Evolutionary conservation across 139 green algal genomes (phyloP).

Genomic region (Tetradesmus lagerheimii): DNA sequence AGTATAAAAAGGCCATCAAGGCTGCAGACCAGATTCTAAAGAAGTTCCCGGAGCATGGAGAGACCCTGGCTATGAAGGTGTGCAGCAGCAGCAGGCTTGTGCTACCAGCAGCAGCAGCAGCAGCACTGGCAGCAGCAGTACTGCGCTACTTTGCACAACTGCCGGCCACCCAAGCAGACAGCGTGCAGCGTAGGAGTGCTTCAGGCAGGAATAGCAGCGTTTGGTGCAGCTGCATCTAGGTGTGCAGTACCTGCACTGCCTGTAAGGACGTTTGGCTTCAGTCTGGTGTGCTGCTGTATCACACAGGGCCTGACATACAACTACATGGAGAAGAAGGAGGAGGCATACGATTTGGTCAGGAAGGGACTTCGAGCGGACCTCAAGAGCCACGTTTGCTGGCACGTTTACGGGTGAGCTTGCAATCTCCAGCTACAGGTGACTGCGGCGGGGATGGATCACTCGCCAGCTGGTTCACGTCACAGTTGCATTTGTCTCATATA

Average conservation of each 20-base stretch:
- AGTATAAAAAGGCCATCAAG: conserved; percentile 99
- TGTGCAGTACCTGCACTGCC: not conserved
- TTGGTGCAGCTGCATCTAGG: too few species aligned
- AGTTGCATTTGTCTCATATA: not conserved
- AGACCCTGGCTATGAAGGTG: conserved; percentile 97
- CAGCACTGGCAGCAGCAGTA: not conserved
- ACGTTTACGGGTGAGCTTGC: conserved; percentile 93
- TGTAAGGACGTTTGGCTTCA: not conserved
- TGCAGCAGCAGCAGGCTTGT: not conserved
- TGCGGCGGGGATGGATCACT: conserved; percentile 19
- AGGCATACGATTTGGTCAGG: conserved; percentile 96
- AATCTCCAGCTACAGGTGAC: not conserved
- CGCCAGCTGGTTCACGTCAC: not conserved
- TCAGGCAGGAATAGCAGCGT: too few species aligned
- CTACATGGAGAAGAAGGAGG: conserved; percentile 86
- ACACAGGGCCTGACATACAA: conserved; percentile 87
- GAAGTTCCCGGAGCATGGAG: conserved; percentile 96
- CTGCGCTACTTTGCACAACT: not conserved
- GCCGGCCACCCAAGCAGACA: not conserved
- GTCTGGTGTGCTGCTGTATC: not conserved
- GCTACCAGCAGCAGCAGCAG: not conserved
- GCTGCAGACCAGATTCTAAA: conserved; percentile 96
- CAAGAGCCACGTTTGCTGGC: conserved; percentile 97
- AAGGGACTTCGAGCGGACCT: conserved; percentile 92
- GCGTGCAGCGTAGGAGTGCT: too few species aligned